phyloP scores from a whole-genome alignment of 352 stramenopile species.

The Phytophthora agathidicida region DNA sequence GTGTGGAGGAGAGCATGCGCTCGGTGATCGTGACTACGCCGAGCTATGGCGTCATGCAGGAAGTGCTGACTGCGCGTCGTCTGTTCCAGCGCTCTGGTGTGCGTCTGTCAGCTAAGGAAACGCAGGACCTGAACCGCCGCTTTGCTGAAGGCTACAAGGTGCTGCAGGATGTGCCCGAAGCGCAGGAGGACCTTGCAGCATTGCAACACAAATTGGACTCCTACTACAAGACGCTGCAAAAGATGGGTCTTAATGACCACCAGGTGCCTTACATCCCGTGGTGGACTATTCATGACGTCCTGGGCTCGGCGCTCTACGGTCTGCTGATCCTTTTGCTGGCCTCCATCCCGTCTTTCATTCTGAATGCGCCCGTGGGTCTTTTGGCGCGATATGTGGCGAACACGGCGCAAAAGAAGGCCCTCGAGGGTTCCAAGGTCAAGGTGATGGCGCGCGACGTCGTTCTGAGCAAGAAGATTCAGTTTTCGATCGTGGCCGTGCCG shows the following conservation, averaged over 20 bases:
- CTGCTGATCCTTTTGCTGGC: slow-evolving; percentile 88
- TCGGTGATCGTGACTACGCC: slow-evolving; percentile 97
- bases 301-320: slow-evolving; percentile 88
- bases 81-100: slow-evolving; percentile 93
- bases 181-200: slow-evolving; percentile 57
- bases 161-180: slow-evolving; percentile 69
- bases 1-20: slow-evolving; percentile 84
- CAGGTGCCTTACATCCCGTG: slow-evolving; percentile 89
- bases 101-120: slow-evolving; percentile 88
- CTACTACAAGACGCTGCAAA: slow-evolving; percentile 86
- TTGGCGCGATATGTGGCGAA: slow-evolving; percentile 81
- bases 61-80: slow-evolving; percentile 95
- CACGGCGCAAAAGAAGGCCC: slow-evolving; percentile 81
- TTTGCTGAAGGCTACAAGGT: slow-evolving; percentile 92
- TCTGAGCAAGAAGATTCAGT: slow-evolving; percentile 94
- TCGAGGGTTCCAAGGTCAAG: slow-evolving; percentile 92
- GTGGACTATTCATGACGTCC: slow-evolving; percentile 89
- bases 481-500: slow-evolving; percentile 91
- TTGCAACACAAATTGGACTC: slow-evolving; percentile 82
- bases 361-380: slow-evolving; percentile 91
- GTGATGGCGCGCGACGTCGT: slow-evolving; percentile 90
- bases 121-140: slow-evolving; percentile 91
- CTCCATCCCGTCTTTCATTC: slow-evolving; percentile 90
- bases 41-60: slow-evolving; percentile 96
- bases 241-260: slow-evolving; percentile 92